Conservation (phyloP, 2,329 filamentous ascomycete species). For the Penicillium sp. region DNA sequence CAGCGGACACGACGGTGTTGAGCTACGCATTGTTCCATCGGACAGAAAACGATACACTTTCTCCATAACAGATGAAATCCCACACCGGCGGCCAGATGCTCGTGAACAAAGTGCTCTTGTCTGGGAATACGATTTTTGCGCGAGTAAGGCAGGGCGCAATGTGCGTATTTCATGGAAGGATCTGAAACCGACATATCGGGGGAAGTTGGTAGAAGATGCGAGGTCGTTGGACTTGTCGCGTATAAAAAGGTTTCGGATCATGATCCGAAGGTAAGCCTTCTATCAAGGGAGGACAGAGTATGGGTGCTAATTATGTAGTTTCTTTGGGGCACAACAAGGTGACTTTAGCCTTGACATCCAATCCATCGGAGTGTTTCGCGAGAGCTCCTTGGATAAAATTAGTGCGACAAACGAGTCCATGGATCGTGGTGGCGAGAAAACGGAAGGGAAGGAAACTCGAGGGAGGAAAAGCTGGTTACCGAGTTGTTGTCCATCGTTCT, state of each 20-base stretch:
- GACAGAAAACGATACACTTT: slow-evolving; percentile 71
- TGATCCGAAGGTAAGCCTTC: slow-evolving; percentile 71
- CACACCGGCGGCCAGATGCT: slow-evolving; percentile 56
- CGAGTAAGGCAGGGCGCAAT: slow-evolving; percentile 27
- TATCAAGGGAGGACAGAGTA: not conserved
- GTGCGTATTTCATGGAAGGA: slow-evolving; percentile 62
- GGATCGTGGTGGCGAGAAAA: slow-evolving; percentile 2
- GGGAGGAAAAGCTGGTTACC: not conserved
- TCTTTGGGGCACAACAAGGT: slow-evolving; percentile 71
- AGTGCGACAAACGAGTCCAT: not conserved
- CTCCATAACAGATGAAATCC: slow-evolving; percentile 68
- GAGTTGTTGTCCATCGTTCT: not conserved
- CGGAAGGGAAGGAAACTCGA: not conserved
- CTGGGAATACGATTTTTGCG: slow-evolving; percentile 69
- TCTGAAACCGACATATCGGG: slow-evolving; percentile 71
- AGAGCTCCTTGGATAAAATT: slow-evolving; percentile 15
- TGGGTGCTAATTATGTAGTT: slow-evolving; percentile 49
- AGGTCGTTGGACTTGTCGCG: slow-evolving; percentile 56
- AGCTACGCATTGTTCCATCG: slow-evolving; percentile 48
- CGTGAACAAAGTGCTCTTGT: slow-evolving; percentile 67
- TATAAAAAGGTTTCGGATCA: slow-evolving; percentile 68
- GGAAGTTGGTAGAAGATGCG: slow-evolving; percentile 61
- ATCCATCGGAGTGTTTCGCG: slow-evolving; percentile 43
- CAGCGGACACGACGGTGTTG: slow-evolving; percentile 59
- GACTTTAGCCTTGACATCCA: slow-evolving; percentile 59